Base-by-base conservation (phyloP, 495 filamentous ascomycete genomes). In the Aspergillus ellipticus region DNA sequence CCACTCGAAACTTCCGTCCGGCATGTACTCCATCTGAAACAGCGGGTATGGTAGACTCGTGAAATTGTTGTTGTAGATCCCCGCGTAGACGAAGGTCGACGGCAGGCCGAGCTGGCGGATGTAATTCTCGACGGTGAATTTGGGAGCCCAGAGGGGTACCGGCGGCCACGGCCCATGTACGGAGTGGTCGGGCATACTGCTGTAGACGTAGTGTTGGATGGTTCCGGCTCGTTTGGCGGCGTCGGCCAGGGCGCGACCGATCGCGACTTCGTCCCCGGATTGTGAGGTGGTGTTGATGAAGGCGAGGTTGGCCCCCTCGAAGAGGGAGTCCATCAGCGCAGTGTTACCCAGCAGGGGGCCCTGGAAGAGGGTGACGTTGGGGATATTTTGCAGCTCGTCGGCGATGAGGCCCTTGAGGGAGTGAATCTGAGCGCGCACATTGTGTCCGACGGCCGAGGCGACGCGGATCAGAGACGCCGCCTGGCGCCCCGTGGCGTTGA, bases 1-100 rank as follows among this genome's bases (percentile, higher is more conserved):
- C 94, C 94, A 98, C 59, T 88, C 78, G 66, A 96, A 97, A 56
- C 88, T 89, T 4, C 89, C 91, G 61, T 96, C 89, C 0, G 74
- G 67, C 66, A 88, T 82, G 22, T 94, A 72, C 64, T 95, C 89
- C 88, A 96, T 96, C 70, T 90, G 89, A 73, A 96, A 96, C 7
- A 98, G 78, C 2, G 94, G 94, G 68, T 96, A 97, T 0, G 86
- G 89, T 22, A 97, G 79, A 55, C 87, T 91, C 9, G 92, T 97
- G 74, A 98, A 98, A 70, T 98, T 98, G 71, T 98, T 97, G 74
- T 97, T 96, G 77, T 97, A 98, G 61, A 96, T 96, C 39, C 94
- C 94, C 26, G 91, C 88, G 68, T 97, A 97, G 58, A 97, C 85
- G 60, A 96, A 97, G 7, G 93, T 97, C 1, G 91, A 83, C 0